Conservation (phyloP, 345 rosid species). For the Rhizophora mangle region DNA sequence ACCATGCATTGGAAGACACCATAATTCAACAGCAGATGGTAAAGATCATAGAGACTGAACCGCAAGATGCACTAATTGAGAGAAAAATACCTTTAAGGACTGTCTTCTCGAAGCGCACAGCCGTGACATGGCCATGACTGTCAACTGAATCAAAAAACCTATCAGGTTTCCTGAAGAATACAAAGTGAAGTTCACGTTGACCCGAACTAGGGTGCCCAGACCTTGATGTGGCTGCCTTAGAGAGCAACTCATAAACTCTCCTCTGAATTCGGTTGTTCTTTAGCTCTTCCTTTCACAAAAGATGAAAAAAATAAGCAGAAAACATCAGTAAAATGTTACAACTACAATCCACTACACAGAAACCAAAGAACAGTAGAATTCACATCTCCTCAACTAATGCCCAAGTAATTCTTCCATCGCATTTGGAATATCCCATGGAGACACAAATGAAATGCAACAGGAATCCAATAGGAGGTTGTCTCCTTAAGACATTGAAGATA, state of each 20-base stretch:
- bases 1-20: not conserved
- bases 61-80: not conserved
- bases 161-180: slow-evolving; percentile 78
- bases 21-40: slow-evolving; percentile 5
- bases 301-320: not conserved
- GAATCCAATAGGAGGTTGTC: not conserved
- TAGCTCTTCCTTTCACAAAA: slow-evolving; percentile 66
- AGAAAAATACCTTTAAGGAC: slow-evolving; percentile 54
- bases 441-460: not conserved
- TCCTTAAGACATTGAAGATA: too few relatives aligned
- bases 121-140: slow-evolving; percentile 58
- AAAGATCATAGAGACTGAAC: not conserved
- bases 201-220: slow-evolving; percentile 41
- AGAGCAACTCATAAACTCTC: slow-evolving; percentile 71
- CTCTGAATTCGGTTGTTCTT: slow-evolving; percentile 57
- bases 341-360: not conserved
- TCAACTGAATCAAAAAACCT: slow-evolving; percentile 60
- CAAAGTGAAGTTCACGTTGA: slow-evolving; percentile 76
- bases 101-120: slow-evolving; percentile 75
- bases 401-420: too few relatives aligned
- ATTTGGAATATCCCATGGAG: not conserved
- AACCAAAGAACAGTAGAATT: not conserved
- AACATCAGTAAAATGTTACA: not conserved
- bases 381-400: not conserved
- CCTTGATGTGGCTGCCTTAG: slow-evolving; percentile 51